These are phyloP conservation scores for Rhododendron henanense DNA, from an alignment of 148 eudicot genomes.

Conservation along the genomic window DNA sequence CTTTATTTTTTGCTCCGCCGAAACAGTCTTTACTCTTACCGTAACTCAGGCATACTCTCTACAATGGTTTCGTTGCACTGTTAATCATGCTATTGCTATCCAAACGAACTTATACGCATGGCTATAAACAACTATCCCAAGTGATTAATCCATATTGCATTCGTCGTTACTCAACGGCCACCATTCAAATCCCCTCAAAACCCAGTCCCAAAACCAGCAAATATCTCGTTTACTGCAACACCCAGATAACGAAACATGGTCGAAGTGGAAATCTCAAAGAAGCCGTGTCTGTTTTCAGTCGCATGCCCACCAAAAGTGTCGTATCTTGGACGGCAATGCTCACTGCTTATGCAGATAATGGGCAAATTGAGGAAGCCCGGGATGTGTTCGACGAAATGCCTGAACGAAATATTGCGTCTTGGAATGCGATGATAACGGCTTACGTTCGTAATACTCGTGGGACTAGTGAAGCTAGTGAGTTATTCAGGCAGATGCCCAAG, in stretches of 20 bases:
- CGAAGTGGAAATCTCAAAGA: slow-evolving; percentile 39
- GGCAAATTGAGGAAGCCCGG: slow-evolving; percentile 39
- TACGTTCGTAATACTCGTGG: slow-evolving; percentile 24
- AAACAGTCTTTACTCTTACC: too few relatives aligned
- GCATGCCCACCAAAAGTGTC: slow-evolving; percentile 35
- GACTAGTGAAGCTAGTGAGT: slow-evolving; percentile 34
- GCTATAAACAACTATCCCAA: not conserved
- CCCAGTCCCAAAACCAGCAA: not conserved
- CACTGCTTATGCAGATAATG: slow-evolving; percentile 38
- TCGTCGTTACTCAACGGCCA: slow-evolving; percentile 10
- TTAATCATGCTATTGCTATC: slow-evolving; percentile 9
- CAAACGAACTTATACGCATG: not conserved
- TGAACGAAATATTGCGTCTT: slow-evolving; percentile 41
- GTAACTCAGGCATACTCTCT: too few relatives aligned
- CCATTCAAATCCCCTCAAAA: slow-evolving; percentile 8
- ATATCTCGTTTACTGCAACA: slow-evolving; percentile 30
- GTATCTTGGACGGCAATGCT: slow-evolving; percentile 60
- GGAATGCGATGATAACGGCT: slow-evolving; percentile 69
- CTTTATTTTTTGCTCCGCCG: too few relatives aligned
- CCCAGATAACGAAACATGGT: slow-evolving; percentile 50
- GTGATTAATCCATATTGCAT: not conserved
- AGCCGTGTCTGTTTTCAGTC: slow-evolving; percentile 42
- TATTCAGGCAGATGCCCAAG: slow-evolving; percentile 49
- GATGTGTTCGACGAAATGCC: slow-evolving; percentile 62
- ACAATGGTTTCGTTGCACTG: too few relatives aligned